These are phyloP conservation scores for Alisma plantagoaquatica DNA, from an alignment of 106 monocot genomes.

Conservation along the genomic window DNA sequence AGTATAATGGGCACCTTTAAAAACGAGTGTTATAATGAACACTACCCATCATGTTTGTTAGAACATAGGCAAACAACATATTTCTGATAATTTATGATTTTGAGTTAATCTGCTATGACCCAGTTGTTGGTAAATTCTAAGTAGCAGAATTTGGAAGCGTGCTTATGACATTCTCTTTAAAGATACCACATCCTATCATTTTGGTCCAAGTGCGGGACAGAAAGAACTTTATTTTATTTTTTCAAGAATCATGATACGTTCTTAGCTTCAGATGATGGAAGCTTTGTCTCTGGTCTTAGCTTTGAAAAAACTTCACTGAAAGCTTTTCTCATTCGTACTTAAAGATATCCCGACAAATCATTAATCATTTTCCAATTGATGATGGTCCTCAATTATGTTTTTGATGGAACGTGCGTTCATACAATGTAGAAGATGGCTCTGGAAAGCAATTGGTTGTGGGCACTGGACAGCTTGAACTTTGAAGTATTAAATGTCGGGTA, in stretches of 20 bases:
- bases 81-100: too few relatives aligned
- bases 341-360: too few relatives aligned
- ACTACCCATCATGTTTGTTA: too few relatives aligned
- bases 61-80: too few relatives aligned
- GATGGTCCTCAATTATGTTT: too few relatives aligned
- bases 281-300: slow-evolving; percentile 35
- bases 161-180: slow-evolving; percentile 72
- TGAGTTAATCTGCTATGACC: too few relatives aligned
- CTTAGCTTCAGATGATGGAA: slow-evolving; percentile 43
- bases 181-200: slow-evolving; percentile 34
- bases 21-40: too few relatives aligned
- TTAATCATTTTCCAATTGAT: too few relatives aligned
- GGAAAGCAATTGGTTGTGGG: slow-evolving; percentile 62
- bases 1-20: too few relatives aligned
- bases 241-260: slow-evolving; percentile 76
- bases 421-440: slow-evolving; percentile 39
- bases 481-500: slow-evolving; percentile 29
- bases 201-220: slow-evolving; percentile 19
- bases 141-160: slow-evolving; percentile 59
- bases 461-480: slow-evolving; percentile 48
- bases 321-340: too few relatives aligned
- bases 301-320: slow-evolving; percentile 76
- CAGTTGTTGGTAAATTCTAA: slow-evolving; percentile 26
- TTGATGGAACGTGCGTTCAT: too few relatives aligned
- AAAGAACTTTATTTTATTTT: slow-evolving; percentile 80